A percentile compares a stretch with the other conserved stretches of the same genome.
Evolutionary conservation across 2,329 filamentous ascomycete species (phyloP).

Genomic region (Boeremia exigua): DNA sequence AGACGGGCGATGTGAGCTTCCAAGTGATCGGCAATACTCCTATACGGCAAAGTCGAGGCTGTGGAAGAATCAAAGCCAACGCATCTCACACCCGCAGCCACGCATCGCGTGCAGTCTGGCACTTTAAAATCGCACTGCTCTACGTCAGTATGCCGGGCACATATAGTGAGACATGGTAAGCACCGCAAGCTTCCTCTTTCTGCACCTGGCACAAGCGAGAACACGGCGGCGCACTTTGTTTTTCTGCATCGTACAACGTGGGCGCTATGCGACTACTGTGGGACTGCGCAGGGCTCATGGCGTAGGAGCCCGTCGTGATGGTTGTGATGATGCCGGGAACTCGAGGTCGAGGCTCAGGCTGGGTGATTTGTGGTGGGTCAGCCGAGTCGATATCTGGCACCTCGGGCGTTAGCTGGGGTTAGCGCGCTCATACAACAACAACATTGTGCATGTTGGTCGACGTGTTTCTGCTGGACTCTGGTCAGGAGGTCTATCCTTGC

Average conservation of each 20-base stretch:
- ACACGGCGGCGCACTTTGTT: constrained; percentile 45
- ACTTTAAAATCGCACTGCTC: constrained; percentile 46
- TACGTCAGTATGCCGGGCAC: constrained; percentile 22
- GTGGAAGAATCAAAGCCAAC: constrained; percentile 46
- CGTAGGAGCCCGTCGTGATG: constrained; percentile 13
- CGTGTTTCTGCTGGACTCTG: background rate
- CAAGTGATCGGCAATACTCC: constrained; percentile 43
- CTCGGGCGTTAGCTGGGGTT: constrained; percentile 2
- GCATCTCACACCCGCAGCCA: constrained; percentile 39
- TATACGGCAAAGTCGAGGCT: constrained; percentile 37
- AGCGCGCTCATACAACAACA: constrained; percentile 9
- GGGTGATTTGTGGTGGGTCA: constrained; percentile 5
- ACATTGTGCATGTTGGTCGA: background rate
- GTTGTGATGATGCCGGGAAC: constrained; percentile 19
- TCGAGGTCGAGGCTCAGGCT: constrained; percentile 10
- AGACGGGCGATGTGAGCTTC: constrained; percentile 42
- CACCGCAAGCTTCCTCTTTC: constrained; percentile 46
- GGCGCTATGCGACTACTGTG: constrained; percentile 21
- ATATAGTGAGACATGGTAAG: constrained; percentile 15
- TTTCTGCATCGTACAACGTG: constrained; percentile 35
- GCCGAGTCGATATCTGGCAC: constrained; percentile 9
- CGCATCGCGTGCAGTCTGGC: constrained; percentile 43
- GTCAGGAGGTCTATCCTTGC: background rate
- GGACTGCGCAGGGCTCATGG: constrained; percentile 30
- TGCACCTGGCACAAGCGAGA: constrained; percentile 45